Base-by-base conservation (phyloP, 176 grass and related monocot genomes). In the Dactylis glomerata region DNA sequence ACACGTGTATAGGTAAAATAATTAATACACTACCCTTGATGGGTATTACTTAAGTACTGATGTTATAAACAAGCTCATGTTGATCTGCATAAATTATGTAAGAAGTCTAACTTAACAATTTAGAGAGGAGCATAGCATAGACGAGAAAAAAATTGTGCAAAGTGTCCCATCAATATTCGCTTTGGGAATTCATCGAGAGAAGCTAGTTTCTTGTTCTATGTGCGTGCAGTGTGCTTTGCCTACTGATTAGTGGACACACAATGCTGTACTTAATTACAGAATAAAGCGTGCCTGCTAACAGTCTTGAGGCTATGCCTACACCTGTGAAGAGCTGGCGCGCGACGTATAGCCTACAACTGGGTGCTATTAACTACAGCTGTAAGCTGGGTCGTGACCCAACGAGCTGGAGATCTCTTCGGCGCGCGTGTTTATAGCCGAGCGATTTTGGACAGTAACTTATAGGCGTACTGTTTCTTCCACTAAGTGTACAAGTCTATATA, bases 141-240 rank as follows among this genome's bases (percentile, higher is more conserved):
- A 42, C 67, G 4, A 22, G 77, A 54, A 73, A 86, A 71, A 76
- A 44, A 40, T 36, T 59, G 20, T 9, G 11, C 68, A 78, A 73
- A 64, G 75, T 74, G 88, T 86, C 88, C 74, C 79, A 30, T 90
- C 74, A 57, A 46, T 66, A 83, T 50, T 86, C 37, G 6, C 75
- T 90, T 86, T 90, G 84, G 74, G 80, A 90, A 67, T 81, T 83
- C 61, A 83, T 55, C 79, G 73, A 90, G 66, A 72, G 81, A 44
- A 32, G 59, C 15, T 82, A 90, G 26, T 66, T 73, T 80, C 31
- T 67, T 66, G 79, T 86, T 86, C 27, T 42, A 73, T 63, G 79
- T 72, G 46, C 57, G 55, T 19, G 86, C 84, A 86, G 88, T 73
- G 76, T 65, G 28, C 80, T 20, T 47, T 86, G 84, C 88, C 79